Evolutionary conservation across 345 rosid genomes (phyloP), one percentile per base, ranked within the genome.

Genomic region (Geranium brycei): DNA sequence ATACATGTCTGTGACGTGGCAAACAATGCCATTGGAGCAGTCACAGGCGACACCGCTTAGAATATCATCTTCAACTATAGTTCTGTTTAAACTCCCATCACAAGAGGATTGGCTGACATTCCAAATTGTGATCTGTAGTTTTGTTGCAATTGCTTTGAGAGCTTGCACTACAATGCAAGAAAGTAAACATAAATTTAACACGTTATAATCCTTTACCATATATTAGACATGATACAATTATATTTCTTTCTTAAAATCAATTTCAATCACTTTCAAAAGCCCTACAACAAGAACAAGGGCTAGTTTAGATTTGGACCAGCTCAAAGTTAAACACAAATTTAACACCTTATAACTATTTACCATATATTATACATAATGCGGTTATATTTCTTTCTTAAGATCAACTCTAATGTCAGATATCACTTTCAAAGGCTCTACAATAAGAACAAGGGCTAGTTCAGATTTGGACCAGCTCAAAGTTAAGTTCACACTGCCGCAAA

Each of bases 1-100:
- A 68, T 80, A 87, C 97, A 90, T 74, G 56, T 2, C 61, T 15
- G 82, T 85, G 69, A 90, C 90, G 60, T 71, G 97, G 66, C 90
- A 87, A 55, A 75, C 38, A 0, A 77, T 71, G 71, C 38, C 60
- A 59, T 53, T 47, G 56, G 77, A 32, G 65, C 97, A 87, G 72
- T 84, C 35, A 64, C 97, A 91, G 11, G 73, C 31, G 53, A 91
- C 79, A 32, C 47, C 69, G 72, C 82, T 74, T 35, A 5, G 13
- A 51, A 31, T 18, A 8, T 0, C 19, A 19, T 0, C 59, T 2
- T 1, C 0, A 13, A 12, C 0, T 2, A 17, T 7, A 10, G 0
- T 16, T 23, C 19, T 57, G 17, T 74, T 82, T 84, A 85, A 81
- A 32, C 18, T 7, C 62, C 73, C 82, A 17, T 10, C 53, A 69